Percentiles rank a stretch among this genome's conserved stretches.
Evolutionary conservation across 2,329 filamentous ascomycete species (phyloP).

Genomic region (Colletotrichum magnum): DNA sequence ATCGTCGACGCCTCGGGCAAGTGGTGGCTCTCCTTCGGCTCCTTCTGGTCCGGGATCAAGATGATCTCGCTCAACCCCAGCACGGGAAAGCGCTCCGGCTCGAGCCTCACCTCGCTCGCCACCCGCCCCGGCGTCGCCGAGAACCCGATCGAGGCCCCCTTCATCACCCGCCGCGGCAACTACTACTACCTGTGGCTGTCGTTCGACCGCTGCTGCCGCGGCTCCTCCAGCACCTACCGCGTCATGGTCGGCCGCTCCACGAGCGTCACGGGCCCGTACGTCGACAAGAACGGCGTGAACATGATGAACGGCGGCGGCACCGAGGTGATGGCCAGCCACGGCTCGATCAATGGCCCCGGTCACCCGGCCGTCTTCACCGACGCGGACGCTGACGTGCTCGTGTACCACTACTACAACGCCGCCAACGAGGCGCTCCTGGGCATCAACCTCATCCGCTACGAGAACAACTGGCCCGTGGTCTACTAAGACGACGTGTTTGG

Average conservation of each 20-base stretch:
- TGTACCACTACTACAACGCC: conserved; percentile 50
- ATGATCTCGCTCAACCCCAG: conserved; percentile 45
- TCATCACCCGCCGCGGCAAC: conserved; percentile 46
- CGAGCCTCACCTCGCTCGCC: conserved; percentile 46
- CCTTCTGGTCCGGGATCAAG: conserved; percentile 51
- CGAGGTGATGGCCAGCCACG: conserved; percentile 48
- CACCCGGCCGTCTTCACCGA: conserved; percentile 51
- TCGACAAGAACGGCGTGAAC: conserved; percentile 45
- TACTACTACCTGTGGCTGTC: conserved; percentile 52
- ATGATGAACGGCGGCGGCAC: conserved; percentile 50
- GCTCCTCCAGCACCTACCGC: conserved; percentile 49
- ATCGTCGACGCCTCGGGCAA: conserved; percentile 45
- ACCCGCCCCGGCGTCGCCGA: conserved; percentile 39
- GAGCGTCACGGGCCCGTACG: conserved; percentile 47
- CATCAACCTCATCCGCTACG: conserved; percentile 50
- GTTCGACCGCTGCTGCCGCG: conserved; percentile 49
- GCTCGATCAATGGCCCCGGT: conserved; percentile 48
- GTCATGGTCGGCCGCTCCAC: conserved; percentile 51
- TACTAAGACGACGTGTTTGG: conserved; percentile 40
- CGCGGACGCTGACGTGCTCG: conserved; percentile 48
- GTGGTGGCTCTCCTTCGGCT: conserved; percentile 52
- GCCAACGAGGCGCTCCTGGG: conserved; percentile 45
- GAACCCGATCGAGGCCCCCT: conserved; percentile 49
- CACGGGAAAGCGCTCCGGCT: conserved; percentile 46
- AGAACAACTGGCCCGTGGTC: conserved; percentile 49